phyloP scores from a whole-genome alignment of 1,139 yeast genomes.

The Blastobotrys indianensis region DNA sequence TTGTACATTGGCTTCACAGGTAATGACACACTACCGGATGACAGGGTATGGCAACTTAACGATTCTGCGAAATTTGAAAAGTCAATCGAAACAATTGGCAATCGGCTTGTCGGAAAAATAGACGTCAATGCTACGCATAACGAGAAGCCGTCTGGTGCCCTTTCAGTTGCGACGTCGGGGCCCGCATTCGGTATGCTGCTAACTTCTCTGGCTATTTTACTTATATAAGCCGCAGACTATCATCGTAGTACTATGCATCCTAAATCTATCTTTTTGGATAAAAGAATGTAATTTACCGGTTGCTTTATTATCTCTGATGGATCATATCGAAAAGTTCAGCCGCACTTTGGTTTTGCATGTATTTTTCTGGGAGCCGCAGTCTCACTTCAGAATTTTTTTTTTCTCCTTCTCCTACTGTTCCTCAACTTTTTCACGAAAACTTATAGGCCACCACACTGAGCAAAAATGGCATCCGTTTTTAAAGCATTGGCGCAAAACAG shows the following conservation, averaged over 20 bases:
- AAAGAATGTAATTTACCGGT: no score
- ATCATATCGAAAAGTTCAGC: no score
- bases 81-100: conserved; percentile 11
- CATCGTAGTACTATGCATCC: no score
- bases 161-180: neutral
- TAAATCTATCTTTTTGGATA: no score
- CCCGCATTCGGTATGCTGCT: no score
- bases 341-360: neutral
- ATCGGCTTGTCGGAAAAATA: conserved; percentile 14
- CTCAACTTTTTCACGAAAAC: no score
- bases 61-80: conserved; percentile 8
- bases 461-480: conserved; percentile 54
- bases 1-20: conserved; percentile 46
- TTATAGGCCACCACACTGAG: neutral
- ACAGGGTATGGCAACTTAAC: conserved; percentile 11
- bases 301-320: no score
- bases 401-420: neutral
- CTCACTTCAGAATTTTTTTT: conserved; percentile 6
- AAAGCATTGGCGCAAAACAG: conserved; percentile 58
- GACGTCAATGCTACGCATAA: no score
- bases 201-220: no score
- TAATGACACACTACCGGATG: conserved; percentile 37
- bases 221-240: no score
- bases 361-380: conserved; percentile 13
- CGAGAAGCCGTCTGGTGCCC: no score